Evolutionary conservation across 495 filamentous ascomycete species (phyloP), one percentile per base, ranked within the genome.

Genomic region (Chaetomium tenue): DNA sequence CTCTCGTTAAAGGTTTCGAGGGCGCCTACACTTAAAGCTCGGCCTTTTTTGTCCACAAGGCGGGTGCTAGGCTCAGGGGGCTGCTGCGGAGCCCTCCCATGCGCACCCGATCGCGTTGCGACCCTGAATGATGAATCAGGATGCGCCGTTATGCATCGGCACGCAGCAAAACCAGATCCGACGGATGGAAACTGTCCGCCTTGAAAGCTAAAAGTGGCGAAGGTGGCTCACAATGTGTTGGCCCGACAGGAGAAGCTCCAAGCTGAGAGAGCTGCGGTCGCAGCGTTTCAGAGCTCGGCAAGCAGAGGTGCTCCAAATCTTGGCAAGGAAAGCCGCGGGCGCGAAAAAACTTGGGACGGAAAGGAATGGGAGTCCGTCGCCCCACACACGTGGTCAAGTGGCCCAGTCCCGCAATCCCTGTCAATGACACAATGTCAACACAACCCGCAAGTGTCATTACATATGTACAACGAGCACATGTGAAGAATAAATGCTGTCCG

Each of bases 1-100:
- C n/a, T n/a, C n/a, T n/a, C n/a, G n/a, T n/a, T n/a, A n/a, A n/a
- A n/a, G n/a, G n/a, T n/a, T n/a, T n/a, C n/a, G n/a, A n/a, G n/a
- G n/a, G n/a, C n/a, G n/a, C n/a, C n/a, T n/a, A n/a, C n/a, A n/a
- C n/a, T n/a, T n/a, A n/a, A n/a, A n/a, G n/a, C n/a, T n/a, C n/a
- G n/a, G n/a, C n/a, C n/a, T n/a, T n/a, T n/a, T n/a, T n/a, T n/a
- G n/a, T n/a, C n/a, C n/a, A n/a, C n/a, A n/a, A n/a, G n/a, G n/a
- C n/a, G n/a, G n/a, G n/a, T n/a, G n/a, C n/a, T n/a, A n/a, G 53
- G 61, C 39, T 58, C 68, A 63, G 67, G 71, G 65, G 71, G 61
- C 58, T 55, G 50, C 37, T 60, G 66, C 64, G 66, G 63, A 59
- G 65, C 64, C 66, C 22, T 47, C 53, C 51, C 53, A 56, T 40